phyloP scores from a whole-genome alignment of 2,329 filamentous ascomycete genomes.

The Plectosphaerella cucumerina region DNA sequence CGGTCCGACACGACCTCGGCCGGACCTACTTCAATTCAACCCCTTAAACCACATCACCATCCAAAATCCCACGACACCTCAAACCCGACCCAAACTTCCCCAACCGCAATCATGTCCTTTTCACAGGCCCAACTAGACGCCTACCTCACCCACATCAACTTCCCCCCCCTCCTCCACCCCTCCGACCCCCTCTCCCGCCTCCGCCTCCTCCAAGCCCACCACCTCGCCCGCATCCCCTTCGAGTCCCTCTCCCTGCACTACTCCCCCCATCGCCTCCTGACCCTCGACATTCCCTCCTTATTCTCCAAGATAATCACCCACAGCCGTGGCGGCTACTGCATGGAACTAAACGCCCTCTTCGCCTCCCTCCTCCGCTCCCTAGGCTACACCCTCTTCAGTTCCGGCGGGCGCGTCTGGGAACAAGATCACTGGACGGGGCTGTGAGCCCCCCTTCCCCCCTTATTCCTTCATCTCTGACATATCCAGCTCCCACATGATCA shows the following conservation, averaged over 20 bases:
- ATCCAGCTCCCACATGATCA: constrained; percentile 52
- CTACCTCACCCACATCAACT: constrained; percentile 24
- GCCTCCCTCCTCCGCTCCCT: constrained; percentile 41
- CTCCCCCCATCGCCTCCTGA: constrained; percentile 26
- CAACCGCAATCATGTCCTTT: constrained; percentile 11
- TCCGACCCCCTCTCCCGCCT: constrained; percentile 23
- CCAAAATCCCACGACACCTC: background rate
- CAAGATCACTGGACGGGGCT: constrained; percentile 17
- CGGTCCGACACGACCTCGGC: no score
- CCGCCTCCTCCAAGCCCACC: constrained; percentile 27
- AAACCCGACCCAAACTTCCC: background rate
- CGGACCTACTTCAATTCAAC: background rate
- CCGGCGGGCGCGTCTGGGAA: constrained; percentile 38
- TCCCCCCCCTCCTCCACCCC: constrained; percentile 15
- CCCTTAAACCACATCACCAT: background rate
- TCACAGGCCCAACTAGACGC: constrained; percentile 21
- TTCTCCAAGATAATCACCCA: constrained; percentile 35
- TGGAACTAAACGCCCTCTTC: constrained; percentile 44
- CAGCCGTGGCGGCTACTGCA: constrained; percentile 49
- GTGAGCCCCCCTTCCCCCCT: constrained; percentile 19
- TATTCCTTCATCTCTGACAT: constrained; percentile 2
- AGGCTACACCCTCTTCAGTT: constrained; percentile 45
- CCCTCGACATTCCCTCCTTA: no score
- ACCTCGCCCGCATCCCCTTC: constrained; percentile 48
- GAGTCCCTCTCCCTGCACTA: constrained; percentile 53